Conservation (phyloP, 2,329 filamentous ascomycete genomes). For the Cladosporium sp. region DNA sequence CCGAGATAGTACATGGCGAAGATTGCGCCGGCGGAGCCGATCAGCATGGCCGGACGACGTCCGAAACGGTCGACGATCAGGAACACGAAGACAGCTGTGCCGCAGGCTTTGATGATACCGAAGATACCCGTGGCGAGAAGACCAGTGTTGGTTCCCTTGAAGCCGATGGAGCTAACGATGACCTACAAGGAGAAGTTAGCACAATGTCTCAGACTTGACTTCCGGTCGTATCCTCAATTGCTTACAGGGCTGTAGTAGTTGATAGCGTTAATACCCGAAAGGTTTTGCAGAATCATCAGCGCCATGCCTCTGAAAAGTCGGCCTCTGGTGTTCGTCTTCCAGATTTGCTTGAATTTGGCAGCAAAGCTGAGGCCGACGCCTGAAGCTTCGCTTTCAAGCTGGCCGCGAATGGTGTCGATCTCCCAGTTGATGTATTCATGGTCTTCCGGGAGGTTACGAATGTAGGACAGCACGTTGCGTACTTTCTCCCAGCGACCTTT, state of each 20-base stretch:
- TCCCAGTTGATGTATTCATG: constrained; percentile 15
- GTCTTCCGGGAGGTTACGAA: constrained; percentile 10
- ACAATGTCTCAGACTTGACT: not conserved
- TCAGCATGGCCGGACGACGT: constrained; percentile 5
- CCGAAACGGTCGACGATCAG: constrained; percentile 15
- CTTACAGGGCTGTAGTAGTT: constrained; percentile 5
- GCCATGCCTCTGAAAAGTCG: constrained; percentile 23
- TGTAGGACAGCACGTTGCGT: not conserved
- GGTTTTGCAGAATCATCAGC: constrained; percentile 23
- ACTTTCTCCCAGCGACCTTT: constrained; percentile 7
- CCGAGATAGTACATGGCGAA: constrained; percentile 55
- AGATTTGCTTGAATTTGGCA: constrained; percentile 39
- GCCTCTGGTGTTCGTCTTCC: constrained; percentile 19
- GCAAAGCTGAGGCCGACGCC: constrained; percentile 17
- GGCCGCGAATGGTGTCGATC: constrained; percentile 7
- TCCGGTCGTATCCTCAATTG: not conserved
- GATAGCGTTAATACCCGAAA: constrained; percentile 18
- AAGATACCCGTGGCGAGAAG: constrained; percentile 20
- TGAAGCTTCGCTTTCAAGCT: constrained; percentile 10
- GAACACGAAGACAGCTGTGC: constrained; percentile 13
- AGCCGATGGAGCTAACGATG: constrained; percentile 8
- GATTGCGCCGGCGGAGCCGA: constrained; percentile 35
- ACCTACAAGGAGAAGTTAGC: not conserved
- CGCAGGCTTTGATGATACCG: constrained; percentile 21
- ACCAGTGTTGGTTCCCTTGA: constrained; percentile 16